Percentiles rank a stretch among this genome's conserved stretches.
phyloP scores from a whole-genome alignment of 208 protist genomes.

The Wallacemonas sp. region DNA sequence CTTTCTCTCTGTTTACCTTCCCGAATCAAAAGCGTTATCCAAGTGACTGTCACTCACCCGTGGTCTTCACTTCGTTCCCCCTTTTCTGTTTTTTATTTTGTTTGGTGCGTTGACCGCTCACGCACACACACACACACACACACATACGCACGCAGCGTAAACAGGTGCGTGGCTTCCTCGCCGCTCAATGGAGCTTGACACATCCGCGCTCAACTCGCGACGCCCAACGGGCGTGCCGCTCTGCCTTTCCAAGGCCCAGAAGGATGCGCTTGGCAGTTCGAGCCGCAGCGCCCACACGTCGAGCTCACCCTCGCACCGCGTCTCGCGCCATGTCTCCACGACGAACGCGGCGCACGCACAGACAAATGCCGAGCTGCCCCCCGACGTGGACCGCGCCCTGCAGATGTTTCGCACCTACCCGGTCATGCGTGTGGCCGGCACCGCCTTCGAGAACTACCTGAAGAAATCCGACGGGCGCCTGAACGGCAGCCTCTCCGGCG shows the following conservation, averaged over 20 bases:
- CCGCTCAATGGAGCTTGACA: slow-evolving; percentile 16
- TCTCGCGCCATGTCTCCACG: slow-evolving; percentile 1
- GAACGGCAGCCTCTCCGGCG: slow-evolving; percentile 15
- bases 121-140: no score
- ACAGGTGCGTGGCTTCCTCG: no score
- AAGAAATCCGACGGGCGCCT: slow-evolving; percentile 24
- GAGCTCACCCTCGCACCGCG: slow-evolving; percentile 9
- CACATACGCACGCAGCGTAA: no score
- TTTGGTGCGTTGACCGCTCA: no score
- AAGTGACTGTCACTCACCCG: no score
- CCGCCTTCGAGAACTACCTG: slow-evolving; percentile 76
- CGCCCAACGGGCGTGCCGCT: slow-evolving; percentile 31
- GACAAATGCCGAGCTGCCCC: slow-evolving; percentile 11
- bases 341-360: slow-evolving; percentile 2
- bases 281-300: slow-evolving; percentile 16
- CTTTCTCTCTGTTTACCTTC: background rate
- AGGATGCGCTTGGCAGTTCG: slow-evolving; percentile 23
- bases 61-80: background rate
- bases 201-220: slow-evolving; percentile 12
- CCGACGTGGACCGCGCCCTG: slow-evolving; percentile 45
- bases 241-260: slow-evolving; percentile 50
- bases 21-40: no score
- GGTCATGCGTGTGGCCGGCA: slow-evolving; percentile 66
- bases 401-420: slow-evolving; percentile 76
- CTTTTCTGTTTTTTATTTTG: background rate